Percentiles rank a stretch among this genome's conserved stretches.
phyloP scores from a whole-genome alignment of 1,284 basidiomycete genomes.

The Fomitopsis pinicola region DNA sequence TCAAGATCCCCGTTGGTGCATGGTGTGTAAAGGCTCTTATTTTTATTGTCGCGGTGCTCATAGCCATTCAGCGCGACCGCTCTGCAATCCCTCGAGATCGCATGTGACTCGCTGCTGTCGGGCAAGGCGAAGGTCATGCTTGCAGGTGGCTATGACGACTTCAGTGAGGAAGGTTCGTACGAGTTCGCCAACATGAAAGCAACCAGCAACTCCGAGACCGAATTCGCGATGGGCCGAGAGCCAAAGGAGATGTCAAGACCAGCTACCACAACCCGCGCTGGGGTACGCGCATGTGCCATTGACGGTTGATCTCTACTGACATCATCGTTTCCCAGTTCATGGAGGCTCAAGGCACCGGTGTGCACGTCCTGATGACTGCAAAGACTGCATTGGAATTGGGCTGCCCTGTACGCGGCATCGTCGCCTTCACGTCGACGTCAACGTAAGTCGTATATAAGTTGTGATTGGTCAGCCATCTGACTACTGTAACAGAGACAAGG shows the following conservation, averaged over 20 bases:
- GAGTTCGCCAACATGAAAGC: slow-evolving; percentile 99
- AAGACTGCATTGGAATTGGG: slow-evolving; percentile 95
- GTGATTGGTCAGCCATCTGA: not conserved
- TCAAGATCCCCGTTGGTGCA: slow-evolving; percentile 98
- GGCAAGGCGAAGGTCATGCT: slow-evolving; percentile 99
- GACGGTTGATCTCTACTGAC: slow-evolving; percentile 7
- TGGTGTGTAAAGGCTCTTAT: slow-evolving; percentile 52
- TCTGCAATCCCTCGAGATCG: slow-evolving; percentile 96
- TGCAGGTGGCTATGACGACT: slow-evolving; percentile 97
- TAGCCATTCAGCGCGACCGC: slow-evolving; percentile 75
- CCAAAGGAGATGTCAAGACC: slow-evolving; percentile 98
- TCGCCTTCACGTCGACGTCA: slow-evolving; percentile 96
- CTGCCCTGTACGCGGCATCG: slow-evolving; percentile 87
- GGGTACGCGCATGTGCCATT: slow-evolving; percentile 43
- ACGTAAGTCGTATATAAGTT: slow-evolving; percentile 51
- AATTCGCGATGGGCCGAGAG: slow-evolving; percentile 98
- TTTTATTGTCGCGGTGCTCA: not conserved
- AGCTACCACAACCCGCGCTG: slow-evolving; percentile 91
- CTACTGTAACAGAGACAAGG: slow-evolving; percentile 69
- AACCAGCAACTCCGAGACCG: slow-evolving; percentile 93
- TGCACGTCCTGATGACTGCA: slow-evolving; percentile 95
- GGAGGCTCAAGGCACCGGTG: slow-evolving; percentile 96
- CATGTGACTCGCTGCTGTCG: slow-evolving; percentile 90
- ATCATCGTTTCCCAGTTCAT: slow-evolving; percentile 61
- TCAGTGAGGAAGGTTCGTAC: slow-evolving; percentile 95